Evolutionary conservation across 2,329 filamentous ascomycete species (phyloP), one percentile per base, ranked within the genome.

Genomic region (Grosmannia serpens): DNA sequence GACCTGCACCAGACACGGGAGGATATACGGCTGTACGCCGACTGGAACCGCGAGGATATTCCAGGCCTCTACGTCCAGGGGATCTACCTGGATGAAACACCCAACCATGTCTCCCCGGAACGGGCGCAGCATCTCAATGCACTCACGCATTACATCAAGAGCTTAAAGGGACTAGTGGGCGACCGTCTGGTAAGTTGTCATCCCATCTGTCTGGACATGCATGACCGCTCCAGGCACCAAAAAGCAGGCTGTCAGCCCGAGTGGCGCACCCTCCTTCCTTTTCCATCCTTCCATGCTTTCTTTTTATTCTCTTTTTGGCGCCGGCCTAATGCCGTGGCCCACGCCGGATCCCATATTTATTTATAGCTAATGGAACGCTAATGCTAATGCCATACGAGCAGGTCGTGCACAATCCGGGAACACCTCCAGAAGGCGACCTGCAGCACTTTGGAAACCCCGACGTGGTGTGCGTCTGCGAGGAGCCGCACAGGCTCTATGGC

Each of bases 351-450:
- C 24, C 3, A 22, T 15, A 55, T 13, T n/a, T 33, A 29, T 35
- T 53, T 15, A 7, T 54, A 44, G 20, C 20, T 44, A n/a, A 20
- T n/a, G 41, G 20, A 41, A 17, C 41, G 41, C 41, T 44, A 22
- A 44, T 44, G 41, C 41, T 44, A 22, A n/a, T 44, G 41, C 20
- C 8, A 17, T 22, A 22, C 20, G 41, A 44, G 41, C 33, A 62
- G 61, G 55, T 62, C 11, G 51, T 62, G 10, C 61, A 62, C 47
- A 62, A 62, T 35, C 61, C 61, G 4, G 61, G 61, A 17, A 62
- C 61, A 11, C 61, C 61, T 20, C 59, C 61, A 3, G 61, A 62
- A 29, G 59, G 58, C 35, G n/a, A 44, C 26, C 52, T 62, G 7
- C 6, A 24, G 8, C 9, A 31, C 10, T 62, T 62, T 59, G 61